These are phyloP conservation scores for Emmonsiellopsis sp. DNA, from an alignment of 2,329 filamentous ascomycete genomes.

Conservation along the genomic window DNA sequence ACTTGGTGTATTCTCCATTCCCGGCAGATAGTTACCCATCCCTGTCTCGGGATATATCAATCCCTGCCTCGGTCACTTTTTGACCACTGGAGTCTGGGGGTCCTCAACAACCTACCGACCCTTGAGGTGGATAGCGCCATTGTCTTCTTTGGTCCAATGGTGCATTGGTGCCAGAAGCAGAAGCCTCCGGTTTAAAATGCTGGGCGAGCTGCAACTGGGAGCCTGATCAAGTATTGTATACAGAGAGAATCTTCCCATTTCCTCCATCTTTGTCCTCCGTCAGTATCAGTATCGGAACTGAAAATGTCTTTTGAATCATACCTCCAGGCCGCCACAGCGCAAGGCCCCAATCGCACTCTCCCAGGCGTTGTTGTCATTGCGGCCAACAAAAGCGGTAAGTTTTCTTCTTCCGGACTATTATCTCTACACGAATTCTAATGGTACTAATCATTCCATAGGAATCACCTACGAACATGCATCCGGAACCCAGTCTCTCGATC, in stretches of 20 bases:
- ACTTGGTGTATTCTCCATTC: no score
- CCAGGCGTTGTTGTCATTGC: conserved; percentile 1
- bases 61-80: no score
- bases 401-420: background rate
- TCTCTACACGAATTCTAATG: background rate
- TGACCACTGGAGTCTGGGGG: no score
- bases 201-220: background rate
- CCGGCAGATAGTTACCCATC: no score
- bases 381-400: background rate
- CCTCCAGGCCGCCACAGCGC: background rate
- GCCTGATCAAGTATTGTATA: background rate
- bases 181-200: no score
- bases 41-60: no score
- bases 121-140: background rate
- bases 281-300: background rate
- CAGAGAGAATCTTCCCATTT: background rate
- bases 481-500: background rate
- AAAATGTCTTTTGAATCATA: background rate
- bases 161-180: no score
- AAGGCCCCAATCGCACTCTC: background rate
- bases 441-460: background rate
- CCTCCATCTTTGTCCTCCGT: background rate
- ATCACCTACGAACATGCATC: background rate
- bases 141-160: background rate
- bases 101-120: no score